Percentiles rank a stretch among this genome's conserved stretches.
These are phyloP conservation scores for Amaranthus tricolor DNA, from an alignment of 179 eudicot species.

Conservation along the genomic window DNA sequence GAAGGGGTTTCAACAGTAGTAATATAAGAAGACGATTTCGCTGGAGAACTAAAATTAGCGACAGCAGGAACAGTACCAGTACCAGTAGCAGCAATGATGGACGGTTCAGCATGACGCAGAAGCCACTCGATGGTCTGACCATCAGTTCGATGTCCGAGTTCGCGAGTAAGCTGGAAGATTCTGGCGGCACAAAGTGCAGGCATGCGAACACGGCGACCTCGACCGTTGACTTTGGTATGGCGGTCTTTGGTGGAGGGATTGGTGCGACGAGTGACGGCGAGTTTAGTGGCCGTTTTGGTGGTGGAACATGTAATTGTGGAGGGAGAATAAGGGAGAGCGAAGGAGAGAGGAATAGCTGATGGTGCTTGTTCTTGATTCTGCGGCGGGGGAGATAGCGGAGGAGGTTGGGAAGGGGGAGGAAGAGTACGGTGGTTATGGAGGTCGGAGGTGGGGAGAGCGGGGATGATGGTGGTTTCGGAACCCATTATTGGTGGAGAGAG, in stretches of 20 bases:
- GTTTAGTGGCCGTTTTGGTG: slow-evolving; percentile 1
- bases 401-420: neutral
- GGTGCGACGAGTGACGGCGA: slow-evolving; percentile 6
- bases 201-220: slow-evolving; percentile 38
- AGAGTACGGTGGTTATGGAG: neutral
- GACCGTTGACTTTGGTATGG: slow-evolving; percentile 41
- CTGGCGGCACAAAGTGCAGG: slow-evolving; percentile 39
- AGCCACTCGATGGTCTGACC: slow-evolving; percentile 41
- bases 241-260: slow-evolving; percentile 25
- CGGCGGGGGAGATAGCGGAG: neutral
- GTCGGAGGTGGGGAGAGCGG: neutral
- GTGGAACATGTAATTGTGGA: neutral
- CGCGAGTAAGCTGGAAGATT: slow-evolving; percentile 33
- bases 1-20: neutral
- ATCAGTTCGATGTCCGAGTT: slow-evolving; percentile 37
- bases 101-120: slow-evolving; percentile 38
- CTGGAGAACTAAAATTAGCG: slow-evolving; percentile 12
- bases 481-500: neutral
- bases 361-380: neutral
- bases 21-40: slow-evolving; percentile 4
- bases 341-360: neutral
- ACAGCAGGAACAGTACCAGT: slow-evolving; percentile 30
- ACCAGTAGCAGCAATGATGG: slow-evolving; percentile 36
- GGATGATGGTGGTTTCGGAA: neutral
- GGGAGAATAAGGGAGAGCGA: slow-evolving; percentile 10